Conservation (phyloP, 2,329 filamentous ascomycete genomes). For the Graphiopsis chlorocephala region DNA sequence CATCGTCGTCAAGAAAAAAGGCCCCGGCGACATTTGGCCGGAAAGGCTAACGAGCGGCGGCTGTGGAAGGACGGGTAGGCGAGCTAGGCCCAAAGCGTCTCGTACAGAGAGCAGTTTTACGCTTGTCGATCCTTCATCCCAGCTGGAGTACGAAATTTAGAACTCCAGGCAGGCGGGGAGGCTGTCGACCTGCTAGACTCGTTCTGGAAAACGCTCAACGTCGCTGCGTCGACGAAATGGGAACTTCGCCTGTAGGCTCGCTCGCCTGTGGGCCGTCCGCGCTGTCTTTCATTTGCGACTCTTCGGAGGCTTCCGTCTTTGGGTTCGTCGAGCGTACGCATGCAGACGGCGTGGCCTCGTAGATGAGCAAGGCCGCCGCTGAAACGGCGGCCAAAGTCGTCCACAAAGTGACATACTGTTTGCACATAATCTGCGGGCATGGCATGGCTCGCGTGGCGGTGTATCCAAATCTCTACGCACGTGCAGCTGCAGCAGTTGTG, state of each 20-base stretch:
- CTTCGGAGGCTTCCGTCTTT: not conserved
- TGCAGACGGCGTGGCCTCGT: not conserved
- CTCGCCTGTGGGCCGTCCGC: slow-evolving; percentile 6
- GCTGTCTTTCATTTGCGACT: not conserved
- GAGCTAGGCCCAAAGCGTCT: not conserved
- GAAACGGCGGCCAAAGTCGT: not conserved
- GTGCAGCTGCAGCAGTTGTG: not conserved
- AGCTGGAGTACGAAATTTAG: not conserved
- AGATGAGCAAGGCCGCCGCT: not conserved
- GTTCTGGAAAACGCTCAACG: not conserved
- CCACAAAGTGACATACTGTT: not conserved
- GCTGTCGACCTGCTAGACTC: not conserved
- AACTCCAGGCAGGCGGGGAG: slow-evolving; percentile 6
- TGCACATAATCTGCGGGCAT: not conserved
- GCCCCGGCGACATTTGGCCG: slow-evolving; percentile 11
- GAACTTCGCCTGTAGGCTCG: slow-evolving; percentile 5
- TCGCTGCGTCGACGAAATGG: not conserved
- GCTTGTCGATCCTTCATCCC: slow-evolving; percentile 14
- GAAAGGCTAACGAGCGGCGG: not conserved
- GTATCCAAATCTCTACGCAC: not conserved
- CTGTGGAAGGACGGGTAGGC: not conserved
- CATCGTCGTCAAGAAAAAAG: not conserved
- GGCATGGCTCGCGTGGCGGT: slow-evolving; percentile 6
- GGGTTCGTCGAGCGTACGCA: not conserved
- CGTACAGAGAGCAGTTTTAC: slow-evolving; percentile 8